Base-by-base conservation (phyloP, 306 rosid species). In the Acacia acuminata region DNA sequence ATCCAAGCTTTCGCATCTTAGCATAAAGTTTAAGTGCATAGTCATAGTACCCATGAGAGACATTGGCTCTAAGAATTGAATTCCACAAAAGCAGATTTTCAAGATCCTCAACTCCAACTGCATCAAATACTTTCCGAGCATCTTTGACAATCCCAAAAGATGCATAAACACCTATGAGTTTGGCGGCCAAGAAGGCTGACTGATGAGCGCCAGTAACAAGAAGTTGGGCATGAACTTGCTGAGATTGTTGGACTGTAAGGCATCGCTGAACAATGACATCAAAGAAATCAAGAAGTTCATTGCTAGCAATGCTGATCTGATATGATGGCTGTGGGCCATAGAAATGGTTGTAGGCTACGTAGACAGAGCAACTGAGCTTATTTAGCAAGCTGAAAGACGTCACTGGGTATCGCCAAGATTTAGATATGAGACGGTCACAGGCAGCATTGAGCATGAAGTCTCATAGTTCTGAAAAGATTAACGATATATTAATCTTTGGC, bases 11-110 rank as follows among this genome's bases (percentile, higher is more conserved):
- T 74, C 82, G 83, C 98, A 95, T 92, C 83, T 80, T 68, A 80
- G 72, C 74, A 73, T 89, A 92, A 71, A 93, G 36, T 34, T 79
- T 2, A 73, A 92, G 45, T 9, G 88, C 94, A 65, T 84, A 76
- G 30, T 73, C 67, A 25, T 78, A 87, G 67, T 66, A 82, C 47
- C 93, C 96, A 83, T 84, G 85, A 61, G 86, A 83, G 48, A 95
- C 97, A 85, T 88, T 85, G 34, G 90, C 98, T 87, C 97, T 95
- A 30, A 90, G 86, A 64, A 93, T 83, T 5, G 98, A 87, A 77
- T 93, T 93, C 98, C 98, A 95, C 40, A 92, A 67, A 56, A 89
- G 92, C 79, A 77, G 27, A 77, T 85, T 81, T 0, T 85, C 83
- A 48, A 79, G 78, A 69, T 40, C 84, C 83, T 85, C 89, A 78